Percentiles rank a stretch among this genome's conserved stretches.
phyloP scores from a whole-genome alignment of 352 stramenopile genomes.

The Phytopythium boreale region DNA sequence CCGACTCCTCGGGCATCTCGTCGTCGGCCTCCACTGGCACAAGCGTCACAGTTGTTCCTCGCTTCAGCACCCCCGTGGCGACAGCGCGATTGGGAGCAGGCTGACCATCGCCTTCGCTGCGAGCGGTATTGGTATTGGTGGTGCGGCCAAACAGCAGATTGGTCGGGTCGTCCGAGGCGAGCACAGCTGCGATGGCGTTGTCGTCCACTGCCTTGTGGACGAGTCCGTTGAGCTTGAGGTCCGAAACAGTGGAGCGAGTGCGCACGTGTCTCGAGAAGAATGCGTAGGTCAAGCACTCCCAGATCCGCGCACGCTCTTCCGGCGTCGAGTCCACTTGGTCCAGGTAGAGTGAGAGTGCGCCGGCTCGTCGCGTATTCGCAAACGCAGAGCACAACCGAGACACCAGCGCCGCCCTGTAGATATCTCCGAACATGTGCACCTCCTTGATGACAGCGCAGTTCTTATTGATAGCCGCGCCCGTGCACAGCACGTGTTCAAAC shows the following conservation, averaged over 20 bases:
- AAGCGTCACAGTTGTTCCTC: not conserved
- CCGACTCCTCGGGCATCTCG: not conserved
- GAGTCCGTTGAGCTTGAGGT: not conserved
- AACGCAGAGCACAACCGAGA: slow-evolving; percentile 1
- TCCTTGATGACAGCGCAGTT: not conserved
- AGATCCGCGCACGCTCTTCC: not conserved
- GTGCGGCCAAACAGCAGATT: not conserved
- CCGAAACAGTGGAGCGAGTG: not conserved
- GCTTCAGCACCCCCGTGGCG: not conserved
- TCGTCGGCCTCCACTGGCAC: not conserved
- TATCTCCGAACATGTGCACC: not conserved
- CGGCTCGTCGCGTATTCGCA: not conserved
- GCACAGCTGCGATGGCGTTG: not conserved
- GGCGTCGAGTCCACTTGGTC: not conserved
- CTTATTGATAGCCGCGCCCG: not conserved
- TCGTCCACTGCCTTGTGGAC: not conserved
- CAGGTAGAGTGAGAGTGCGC: not conserved
- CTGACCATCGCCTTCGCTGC: not conserved
- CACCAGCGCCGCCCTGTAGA: not conserved
- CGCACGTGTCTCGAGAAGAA: slow-evolving; percentile 1
- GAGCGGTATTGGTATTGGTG: not conserved
- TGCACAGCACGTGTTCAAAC: not conserved
- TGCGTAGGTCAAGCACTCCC: not conserved
- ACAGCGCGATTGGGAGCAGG: not conserved
- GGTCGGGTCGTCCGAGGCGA: not conserved